A percentile compares a stretch with the other conserved stretches of the same genome.
Evolutionary conservation across 1,284 basidiomycete genomes (phyloP).

Genomic region (Stereum hirsutum): DNA sequence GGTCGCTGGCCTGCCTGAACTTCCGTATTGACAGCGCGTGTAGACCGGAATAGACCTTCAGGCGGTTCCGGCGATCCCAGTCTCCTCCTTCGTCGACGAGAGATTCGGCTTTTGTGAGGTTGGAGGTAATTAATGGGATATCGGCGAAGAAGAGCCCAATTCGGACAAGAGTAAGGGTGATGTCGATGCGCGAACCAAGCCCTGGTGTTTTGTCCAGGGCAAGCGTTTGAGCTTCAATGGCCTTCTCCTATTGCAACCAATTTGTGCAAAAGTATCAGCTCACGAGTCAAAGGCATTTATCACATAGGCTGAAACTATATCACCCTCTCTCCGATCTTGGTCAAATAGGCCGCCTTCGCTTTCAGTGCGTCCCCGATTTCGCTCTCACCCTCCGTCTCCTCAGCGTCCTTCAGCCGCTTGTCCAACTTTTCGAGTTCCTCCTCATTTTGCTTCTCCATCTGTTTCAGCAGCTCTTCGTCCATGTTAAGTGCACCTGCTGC

Average conservation of each 20-base stretch:
- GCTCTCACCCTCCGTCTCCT: slow-evolving; percentile 89
- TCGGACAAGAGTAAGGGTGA: slow-evolving; percentile 82
- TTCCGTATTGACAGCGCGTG: slow-evolving; percentile 83
- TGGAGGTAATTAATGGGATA: slow-evolving; percentile 61
- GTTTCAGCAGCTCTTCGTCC: slow-evolving; percentile 53
- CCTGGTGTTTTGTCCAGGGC: slow-evolving; percentile 92
- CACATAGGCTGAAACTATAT: slow-evolving; percentile 9
- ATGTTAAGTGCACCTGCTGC: slow-evolving; percentile 35
- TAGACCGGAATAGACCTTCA: slow-evolving; percentile 92
- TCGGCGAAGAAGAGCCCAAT: slow-evolving; percentile 92
- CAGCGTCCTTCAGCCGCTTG: slow-evolving; percentile 74
- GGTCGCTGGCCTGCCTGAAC: slow-evolving; percentile 61
- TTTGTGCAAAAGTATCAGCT: neutral
- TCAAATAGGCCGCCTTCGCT: slow-evolving; percentile 82
- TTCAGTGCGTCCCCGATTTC: slow-evolving; percentile 87
- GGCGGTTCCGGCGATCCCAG: slow-evolving; percentile 94
- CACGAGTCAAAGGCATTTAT: neutral
- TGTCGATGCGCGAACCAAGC: slow-evolving; percentile 89
- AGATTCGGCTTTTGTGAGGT: slow-evolving; percentile 81
- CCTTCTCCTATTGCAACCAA: slow-evolving; percentile 51
- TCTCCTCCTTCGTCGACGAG: slow-evolving; percentile 95
- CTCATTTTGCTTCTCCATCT: slow-evolving; percentile 71
- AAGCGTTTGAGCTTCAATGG: slow-evolving; percentile 74
- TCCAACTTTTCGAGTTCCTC: slow-evolving; percentile 75
- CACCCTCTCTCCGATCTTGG: slow-evolving; percentile 89